Evolutionary conservation across 202 grass and related monocot genomes (phyloP).

Genomic region (Tripidium arundinaceum): DNA sequence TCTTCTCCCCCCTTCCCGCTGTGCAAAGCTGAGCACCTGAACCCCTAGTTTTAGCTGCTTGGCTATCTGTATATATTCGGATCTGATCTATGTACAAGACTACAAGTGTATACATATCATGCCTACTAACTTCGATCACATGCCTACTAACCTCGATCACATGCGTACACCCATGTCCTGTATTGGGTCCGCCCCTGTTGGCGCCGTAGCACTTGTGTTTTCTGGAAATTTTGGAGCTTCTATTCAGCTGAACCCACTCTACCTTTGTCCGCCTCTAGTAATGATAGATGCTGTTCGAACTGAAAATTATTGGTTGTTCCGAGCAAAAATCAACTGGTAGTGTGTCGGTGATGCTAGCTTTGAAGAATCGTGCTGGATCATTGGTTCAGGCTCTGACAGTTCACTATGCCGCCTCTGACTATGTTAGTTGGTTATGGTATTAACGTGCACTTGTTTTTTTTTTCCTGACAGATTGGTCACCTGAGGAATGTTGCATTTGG

Average conservation of each 20-base stretch:
- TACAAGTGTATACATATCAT: neutral
- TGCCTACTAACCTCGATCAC: neutral
- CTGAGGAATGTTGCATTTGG: neutral
- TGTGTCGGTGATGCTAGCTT: neutral
- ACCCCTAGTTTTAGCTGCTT: neutral
- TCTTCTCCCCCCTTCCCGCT: neutral
- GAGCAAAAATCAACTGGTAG: neutral
- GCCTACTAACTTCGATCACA: neutral
- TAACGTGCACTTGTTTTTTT: neutral
- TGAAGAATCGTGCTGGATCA: neutral
- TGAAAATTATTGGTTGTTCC: neutral
- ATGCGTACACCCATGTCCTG: neutral
- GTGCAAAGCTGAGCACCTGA: neutral
- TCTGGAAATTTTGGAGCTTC: neutral
- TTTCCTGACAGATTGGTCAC: conserved; percentile 1
- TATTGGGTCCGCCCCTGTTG: neutral
- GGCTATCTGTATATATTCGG: neutral
- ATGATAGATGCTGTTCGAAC: neutral
- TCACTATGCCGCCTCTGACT: neutral
- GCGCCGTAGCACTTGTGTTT: neutral
- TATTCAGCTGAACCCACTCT: neutral
- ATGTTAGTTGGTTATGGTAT: neutral
- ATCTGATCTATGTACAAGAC: neutral
- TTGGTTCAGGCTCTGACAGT: neutral
- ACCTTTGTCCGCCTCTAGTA: neutral